Base-by-base conservation (phyloP, 176 grass and related monocot genomes). In the Hordeum marinum region DNA sequence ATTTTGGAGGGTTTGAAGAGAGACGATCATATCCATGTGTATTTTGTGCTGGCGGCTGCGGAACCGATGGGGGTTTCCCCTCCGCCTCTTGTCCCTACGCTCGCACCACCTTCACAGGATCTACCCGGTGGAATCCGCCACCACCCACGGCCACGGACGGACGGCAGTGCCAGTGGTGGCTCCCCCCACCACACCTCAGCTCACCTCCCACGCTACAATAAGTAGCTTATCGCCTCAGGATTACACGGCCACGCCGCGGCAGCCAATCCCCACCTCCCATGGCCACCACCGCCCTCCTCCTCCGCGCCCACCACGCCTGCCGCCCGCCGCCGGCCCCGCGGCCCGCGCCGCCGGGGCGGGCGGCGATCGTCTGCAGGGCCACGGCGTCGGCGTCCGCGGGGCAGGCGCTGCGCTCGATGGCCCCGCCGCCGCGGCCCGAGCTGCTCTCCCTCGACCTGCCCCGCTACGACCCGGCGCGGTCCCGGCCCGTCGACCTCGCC, bases 361-460 rank as follows among this genome's bases (percentile, higher is more conserved):
- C 66, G 2, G 0, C 58, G 13, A 46, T 82, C 45, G 10, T 73
- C 18, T 83, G 88, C 79, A 66, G 88, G 25, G 88, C 88, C 43
- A n/a, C n/a, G n/a, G 52, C 83, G 31, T 72, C 69, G 11, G 29
- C 57, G 58, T 14, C 76, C 13, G 60, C 78, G 6, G 88, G 62
- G 8, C 57, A 84, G 70, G 84, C 79, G 75, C 84, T 90, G 75
- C 89, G 89, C 43, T 86, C 84, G 9, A 68, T 90, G 58, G 88
- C 84, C 79, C 89, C 89, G 66, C 84, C 84, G 80, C 52, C 74
- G 20, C 88, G 88, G 25, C 88, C 88, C 8, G 88, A 90, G 88
- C 58, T 87, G 9, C 91, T 98, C 3, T 89, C 90, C 66, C 89
- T 94, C 31, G 93, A 94, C 82, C 93, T 95, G 0, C 96, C 96